These are phyloP conservation scores for Isoetes engelmannii DNA, from an alignment of 83 land plant species.

Conservation along the genomic window DNA sequence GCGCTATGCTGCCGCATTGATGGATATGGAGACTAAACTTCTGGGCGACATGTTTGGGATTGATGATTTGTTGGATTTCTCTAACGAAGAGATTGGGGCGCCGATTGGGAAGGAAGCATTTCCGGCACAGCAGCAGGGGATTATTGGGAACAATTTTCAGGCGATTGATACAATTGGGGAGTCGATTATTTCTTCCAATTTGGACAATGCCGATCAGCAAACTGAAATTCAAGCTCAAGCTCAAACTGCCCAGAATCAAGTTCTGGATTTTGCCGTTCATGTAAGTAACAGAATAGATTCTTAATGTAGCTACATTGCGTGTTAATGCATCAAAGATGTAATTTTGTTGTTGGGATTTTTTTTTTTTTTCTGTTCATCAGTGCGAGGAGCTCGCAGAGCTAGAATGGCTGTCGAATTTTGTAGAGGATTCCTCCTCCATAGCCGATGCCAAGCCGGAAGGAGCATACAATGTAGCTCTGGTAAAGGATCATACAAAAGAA, in stretches of 20 bases:
- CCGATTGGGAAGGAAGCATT: constrained; percentile 10
- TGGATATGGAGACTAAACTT: background rate
- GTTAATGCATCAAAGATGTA: no score
- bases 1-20: no score
- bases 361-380: constrained; percentile 29
- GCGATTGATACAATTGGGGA: background rate
- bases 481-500: constrained; percentile 4
- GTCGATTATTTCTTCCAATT: background rate
- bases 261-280: no score
- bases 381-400: constrained; percentile 75
- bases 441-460: constrained; percentile 43
- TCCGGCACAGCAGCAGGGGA: background rate
- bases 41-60: constrained; percentile 4
- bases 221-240: background rate
- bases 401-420: constrained; percentile 77
- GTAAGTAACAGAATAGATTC: no score
- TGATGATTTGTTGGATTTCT: constrained; percentile 28
- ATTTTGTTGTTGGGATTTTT: background rate
- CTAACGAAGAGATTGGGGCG: constrained; percentile 24
- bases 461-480: constrained; percentile 8
- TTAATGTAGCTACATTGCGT: no score
- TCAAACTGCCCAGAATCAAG: background rate
- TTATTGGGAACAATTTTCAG: background rate
- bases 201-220: background rate
- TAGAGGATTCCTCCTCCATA: constrained; percentile 72